Conservation (phyloP, 1,284 basidiomycete genomes). For the Leccinum cinnamomeum region DNA sequence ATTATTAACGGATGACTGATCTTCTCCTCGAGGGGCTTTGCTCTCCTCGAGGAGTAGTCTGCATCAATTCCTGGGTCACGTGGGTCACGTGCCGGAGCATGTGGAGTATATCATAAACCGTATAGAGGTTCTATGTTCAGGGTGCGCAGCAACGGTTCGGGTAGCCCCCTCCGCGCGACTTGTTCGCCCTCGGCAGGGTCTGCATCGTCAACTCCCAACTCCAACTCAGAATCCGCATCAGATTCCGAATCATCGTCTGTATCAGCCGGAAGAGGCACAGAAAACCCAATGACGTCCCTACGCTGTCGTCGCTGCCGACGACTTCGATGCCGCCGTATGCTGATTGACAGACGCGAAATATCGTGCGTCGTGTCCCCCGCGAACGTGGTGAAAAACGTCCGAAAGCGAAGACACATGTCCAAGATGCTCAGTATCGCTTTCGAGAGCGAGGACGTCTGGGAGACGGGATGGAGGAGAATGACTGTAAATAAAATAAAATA, state of each 20-base stretch:
- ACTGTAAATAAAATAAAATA: background rate
- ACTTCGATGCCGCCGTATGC: slow-evolving; percentile 57
- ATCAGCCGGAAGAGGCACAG: slow-evolving; percentile 34
- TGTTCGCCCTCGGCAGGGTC: background rate
- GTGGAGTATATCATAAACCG: too few species aligned
- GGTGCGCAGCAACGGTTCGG: slow-evolving; percentile 58
- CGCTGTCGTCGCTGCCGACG: slow-evolving; percentile 52
- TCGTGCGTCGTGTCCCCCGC: slow-evolving; percentile 60
- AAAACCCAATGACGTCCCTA: slow-evolving; percentile 63
- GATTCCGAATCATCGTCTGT: slow-evolving; percentile 50
- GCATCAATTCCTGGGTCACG: too few species aligned
- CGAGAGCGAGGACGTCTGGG: slow-evolving; percentile 61
- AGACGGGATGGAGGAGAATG: background rate
- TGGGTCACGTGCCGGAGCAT: too few species aligned
- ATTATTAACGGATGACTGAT: too few species aligned
- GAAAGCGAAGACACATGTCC: slow-evolving; percentile 72
- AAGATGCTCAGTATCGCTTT: slow-evolving; percentile 67
- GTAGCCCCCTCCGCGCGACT: slow-evolving; percentile 27
- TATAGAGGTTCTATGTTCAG: slow-evolving; percentile 90
- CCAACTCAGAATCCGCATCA: slow-evolving; percentile 47
- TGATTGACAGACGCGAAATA: slow-evolving; percentile 56
- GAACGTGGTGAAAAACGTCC: slow-evolving; percentile 59
- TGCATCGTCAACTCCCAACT: slow-evolving; percentile 13
- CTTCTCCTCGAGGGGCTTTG: too few species aligned
- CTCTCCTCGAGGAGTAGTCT: too few species aligned